Evolutionary conservation across 192 early-diverging fungal species (phyloP).

Genomic region (Rhizoclosmatium globosum): DNA sequence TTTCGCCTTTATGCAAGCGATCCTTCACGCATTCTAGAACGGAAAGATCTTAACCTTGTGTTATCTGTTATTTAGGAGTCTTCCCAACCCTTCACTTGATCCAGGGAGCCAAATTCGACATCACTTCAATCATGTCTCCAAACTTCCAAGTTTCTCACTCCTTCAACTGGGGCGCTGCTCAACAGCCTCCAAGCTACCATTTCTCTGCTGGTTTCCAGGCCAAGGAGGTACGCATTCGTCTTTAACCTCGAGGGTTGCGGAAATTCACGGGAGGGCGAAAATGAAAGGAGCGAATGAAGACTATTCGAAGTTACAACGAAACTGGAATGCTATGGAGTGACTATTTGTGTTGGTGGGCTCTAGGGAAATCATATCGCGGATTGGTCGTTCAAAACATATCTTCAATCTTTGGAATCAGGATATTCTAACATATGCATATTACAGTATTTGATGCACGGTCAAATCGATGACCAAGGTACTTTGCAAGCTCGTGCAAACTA

Average conservation of each 20-base stretch:
- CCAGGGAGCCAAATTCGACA: slow-evolving; percentile 94
- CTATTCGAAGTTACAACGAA: neutral
- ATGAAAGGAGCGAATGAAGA: neutral
- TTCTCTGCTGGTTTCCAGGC: slow-evolving; percentile 89
- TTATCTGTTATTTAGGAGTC: slow-evolving; percentile 58
- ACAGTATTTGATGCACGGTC: slow-evolving; percentile 89
- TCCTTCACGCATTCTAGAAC: neutral
- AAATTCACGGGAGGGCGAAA: too few relatives aligned
- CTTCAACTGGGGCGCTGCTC: slow-evolving; percentile 84
- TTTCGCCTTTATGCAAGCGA: neutral
- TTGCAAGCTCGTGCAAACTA: slow-evolving; percentile 85
- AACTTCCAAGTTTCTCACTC: slow-evolving; percentile 97
- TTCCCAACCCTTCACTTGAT: slow-evolving; percentile 89
- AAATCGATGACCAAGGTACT: slow-evolving; percentile 91
- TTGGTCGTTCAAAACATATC: neutral
- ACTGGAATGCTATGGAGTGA: neutral
- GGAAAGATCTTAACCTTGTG: neutral
- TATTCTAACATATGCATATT: neutral
- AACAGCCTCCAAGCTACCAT: slow-evolving; percentile 86
- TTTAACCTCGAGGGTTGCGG: neutral
- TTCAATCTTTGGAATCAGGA: neutral
- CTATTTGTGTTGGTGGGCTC: neutral
- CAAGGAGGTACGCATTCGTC: slow-evolving; percentile 61
- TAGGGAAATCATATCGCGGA: neutral
- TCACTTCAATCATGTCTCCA: slow-evolving; percentile 89